Percentiles rank a stretch among this genome's conserved stretches.
These are phyloP conservation scores for Pouteria glomerata DNA, from an alignment of 148 eudicot genomes.

Conservation along the genomic window DNA sequence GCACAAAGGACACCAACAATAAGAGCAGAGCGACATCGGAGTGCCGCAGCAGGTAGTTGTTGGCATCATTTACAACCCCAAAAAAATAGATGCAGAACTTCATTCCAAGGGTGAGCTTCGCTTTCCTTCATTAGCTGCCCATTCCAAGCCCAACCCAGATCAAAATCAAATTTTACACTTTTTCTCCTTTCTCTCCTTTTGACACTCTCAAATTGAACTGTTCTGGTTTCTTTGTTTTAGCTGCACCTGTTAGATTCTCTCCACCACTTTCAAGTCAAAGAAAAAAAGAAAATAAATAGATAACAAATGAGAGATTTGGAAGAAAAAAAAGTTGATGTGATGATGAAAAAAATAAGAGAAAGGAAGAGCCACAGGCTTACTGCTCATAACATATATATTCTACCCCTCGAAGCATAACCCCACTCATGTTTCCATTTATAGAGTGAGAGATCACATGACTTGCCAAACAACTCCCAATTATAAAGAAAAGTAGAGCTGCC, in stretches of 20 bases:
- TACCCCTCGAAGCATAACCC: constrained; percentile 53
- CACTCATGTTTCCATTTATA: constrained; percentile 74
- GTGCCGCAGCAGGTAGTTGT: too few species aligned
- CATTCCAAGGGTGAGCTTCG: constrained; percentile 33
- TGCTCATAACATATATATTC: constrained; percentile 95
- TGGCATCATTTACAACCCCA: too few species aligned
- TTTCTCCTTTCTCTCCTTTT: constrained; percentile 69
- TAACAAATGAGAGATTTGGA: neutral
- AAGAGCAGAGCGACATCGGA: too few species aligned
- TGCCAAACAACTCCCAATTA: constrained; percentile 45
- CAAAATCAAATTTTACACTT: constrained; percentile 69
- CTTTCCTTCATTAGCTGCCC: constrained; percentile 42
- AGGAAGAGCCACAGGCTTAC: constrained; percentile 47
- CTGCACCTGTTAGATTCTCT: constrained; percentile 20
- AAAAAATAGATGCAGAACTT: constrained; percentile 27
- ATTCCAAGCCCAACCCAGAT: constrained; percentile 16
- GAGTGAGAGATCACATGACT: constrained; percentile 78
- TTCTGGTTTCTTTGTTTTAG: constrained; percentile 76
- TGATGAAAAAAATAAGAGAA: constrained; percentile 19
- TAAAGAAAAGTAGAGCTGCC: constrained; percentile 47
- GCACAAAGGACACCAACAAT: too few species aligned
- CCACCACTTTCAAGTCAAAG: neutral
- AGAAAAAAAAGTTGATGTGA: constrained; percentile 6
- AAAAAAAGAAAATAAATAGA: neutral
- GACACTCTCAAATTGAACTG: constrained; percentile 41